These are phyloP conservation scores for Ascoidea tarda DNA, from an alignment of 805 yeast species.

Conservation along the genomic window DNA sequence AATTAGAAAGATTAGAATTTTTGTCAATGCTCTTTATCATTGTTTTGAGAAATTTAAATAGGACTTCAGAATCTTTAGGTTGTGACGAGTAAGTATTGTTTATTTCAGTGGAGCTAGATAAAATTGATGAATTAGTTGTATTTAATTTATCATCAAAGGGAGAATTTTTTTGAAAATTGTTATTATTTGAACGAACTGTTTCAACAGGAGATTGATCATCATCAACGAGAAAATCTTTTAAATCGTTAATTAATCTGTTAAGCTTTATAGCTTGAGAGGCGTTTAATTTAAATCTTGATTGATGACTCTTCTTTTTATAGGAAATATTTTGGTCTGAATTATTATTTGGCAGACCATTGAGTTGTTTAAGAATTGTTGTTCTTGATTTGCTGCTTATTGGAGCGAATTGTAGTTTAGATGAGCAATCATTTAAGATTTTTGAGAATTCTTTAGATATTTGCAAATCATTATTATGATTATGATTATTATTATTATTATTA, in stretches of 20 bases:
- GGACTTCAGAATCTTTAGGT: not conserved
- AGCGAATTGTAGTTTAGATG: not conserved
- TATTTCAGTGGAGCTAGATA: not conserved
- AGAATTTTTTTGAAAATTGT: not conserved
- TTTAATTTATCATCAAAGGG: not conserved
- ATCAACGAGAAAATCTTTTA: not conserved
- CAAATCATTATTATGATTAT: too few species aligned
- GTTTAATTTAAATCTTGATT: too few species aligned
- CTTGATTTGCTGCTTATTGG: not conserved
- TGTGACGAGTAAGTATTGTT: not conserved
- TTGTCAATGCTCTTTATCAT: not conserved
- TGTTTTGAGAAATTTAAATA: not conserved
- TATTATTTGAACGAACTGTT: not conserved
- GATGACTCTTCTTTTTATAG: not conserved
- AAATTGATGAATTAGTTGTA: not conserved
- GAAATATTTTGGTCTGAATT: not conserved
- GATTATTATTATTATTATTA: too few species aligned
- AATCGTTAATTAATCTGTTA: too few species aligned
- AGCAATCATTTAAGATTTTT: not conserved
- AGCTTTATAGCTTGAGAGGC: not conserved
- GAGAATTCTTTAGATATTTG: not conserved
- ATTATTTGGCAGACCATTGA: not conserved
- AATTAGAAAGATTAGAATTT: not conserved
- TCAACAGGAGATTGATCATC: not conserved
- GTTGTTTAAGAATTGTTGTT: not conserved